Conservation (phyloP, 1,139 yeast species). For the Debaryomyces udenii region DNA sequence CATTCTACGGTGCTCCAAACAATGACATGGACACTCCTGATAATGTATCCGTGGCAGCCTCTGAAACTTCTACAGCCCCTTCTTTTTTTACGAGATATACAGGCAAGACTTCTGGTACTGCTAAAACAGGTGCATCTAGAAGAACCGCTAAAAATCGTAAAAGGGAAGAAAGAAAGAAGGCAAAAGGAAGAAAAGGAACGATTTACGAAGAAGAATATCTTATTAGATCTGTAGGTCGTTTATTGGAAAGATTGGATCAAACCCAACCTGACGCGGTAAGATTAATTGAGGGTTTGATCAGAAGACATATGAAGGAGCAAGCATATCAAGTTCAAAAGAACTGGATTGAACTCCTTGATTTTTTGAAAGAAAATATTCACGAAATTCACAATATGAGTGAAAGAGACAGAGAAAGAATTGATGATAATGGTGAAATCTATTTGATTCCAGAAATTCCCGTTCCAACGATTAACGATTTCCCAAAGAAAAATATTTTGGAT, state of each 20-base stretch:
- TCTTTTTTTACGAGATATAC: conserved; percentile 95
- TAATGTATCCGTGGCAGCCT: conserved; percentile 91
- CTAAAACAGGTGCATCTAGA: conserved; percentile 94
- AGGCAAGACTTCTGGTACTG: conserved; percentile 94
- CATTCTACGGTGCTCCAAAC: conserved; percentile 64
- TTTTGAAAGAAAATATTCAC: conserved; percentile 58
- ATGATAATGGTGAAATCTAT: conserved; percentile 85
- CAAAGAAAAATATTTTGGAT: conserved; percentile 58
- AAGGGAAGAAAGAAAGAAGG: conserved; percentile 93
- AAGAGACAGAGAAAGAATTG: conserved; percentile 82
- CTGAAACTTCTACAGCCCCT: conserved; percentile 90
- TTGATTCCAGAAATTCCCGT: conserved; percentile 71
- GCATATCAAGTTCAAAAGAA: conserved; percentile 80
- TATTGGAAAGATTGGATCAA: conserved; percentile 77
- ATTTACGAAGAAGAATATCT: conserved; percentile 96
- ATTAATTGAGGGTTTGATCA: conserved; percentile 73
- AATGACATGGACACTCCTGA: conserved; percentile 83
- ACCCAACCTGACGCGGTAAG: conserved; percentile 75
- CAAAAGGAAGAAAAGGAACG: conserved; percentile 96
- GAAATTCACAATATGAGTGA: conserved; percentile 84
- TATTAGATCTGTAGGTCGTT: conserved; percentile 82
- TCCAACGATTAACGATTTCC: conserved; percentile 64
- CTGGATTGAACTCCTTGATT: conserved; percentile 58
- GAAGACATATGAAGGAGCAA: conserved; percentile 74
- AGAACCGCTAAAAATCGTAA: conserved; percentile 88